Base-by-base conservation (phyloP, 345 rosid genomes). In the Brassica cretica region DNA sequence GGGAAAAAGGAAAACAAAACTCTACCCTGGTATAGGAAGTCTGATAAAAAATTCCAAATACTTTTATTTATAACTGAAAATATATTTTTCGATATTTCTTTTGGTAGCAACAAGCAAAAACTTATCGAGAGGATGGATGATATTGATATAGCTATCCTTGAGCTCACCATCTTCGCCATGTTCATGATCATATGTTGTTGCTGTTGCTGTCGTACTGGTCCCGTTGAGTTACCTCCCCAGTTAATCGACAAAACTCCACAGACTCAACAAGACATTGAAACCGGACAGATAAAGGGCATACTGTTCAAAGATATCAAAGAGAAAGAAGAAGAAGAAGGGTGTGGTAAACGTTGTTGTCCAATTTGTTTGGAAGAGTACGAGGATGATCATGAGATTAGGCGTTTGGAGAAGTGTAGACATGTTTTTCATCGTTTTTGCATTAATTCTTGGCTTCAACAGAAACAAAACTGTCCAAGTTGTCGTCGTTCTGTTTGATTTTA, bases 361-460 rank as follows among this genome's bases (percentile, higher is more conserved):
- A 77, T 70, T 15, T 76, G 75, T 76, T 69, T 76, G 74, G 75
- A 70, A 70, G 70, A 49, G 44, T 76, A 76, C 55, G 70, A 71
- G 33, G 76, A 64, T 64, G 49, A 77, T 64, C 76, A 77, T 64
- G 66, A 53, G 59, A 55, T 77, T 27, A 64, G 24, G 15, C 75
- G 59, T 37, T 71, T 77, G 6, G 12, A 37, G 9, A 64, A 64
- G 5, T 71, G 80, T 64, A 8, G 64, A 55, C 80, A 77, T 64
- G 2, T 37, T 21, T 58, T 77, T 64, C 80, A 77, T 55, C 58
- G n/a, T 24, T 37, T 70, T 56, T 77, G 80, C 41, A 56, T 77
- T 25, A 11, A 37, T 64, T 64, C 71, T 71, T 77, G 76, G 80
- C 66, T 77, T 41, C 39, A 1, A 64, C n/a, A 0, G 5, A 0